A percentile compares a stretch with the other conserved stretches of the same genome.
Evolutionary conservation across 352 stramenopile genomes (phyloP).

Genomic region (Pythium brassicae): DNA sequence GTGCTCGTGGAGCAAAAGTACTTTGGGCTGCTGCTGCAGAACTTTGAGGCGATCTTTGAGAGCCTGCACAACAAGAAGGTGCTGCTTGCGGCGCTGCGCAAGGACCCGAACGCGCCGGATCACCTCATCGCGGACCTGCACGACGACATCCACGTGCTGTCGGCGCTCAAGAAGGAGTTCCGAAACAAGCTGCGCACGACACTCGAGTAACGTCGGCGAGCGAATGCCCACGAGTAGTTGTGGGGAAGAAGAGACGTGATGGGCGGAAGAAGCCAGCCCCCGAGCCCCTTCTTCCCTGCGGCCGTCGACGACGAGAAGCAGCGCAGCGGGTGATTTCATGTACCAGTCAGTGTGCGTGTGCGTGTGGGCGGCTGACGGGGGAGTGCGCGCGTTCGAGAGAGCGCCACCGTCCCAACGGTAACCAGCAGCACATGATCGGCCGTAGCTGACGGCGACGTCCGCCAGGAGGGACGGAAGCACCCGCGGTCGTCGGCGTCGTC

Average conservation of each 20-base stretch:
- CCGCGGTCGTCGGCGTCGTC: too few relatives aligned
- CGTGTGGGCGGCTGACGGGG: too few relatives aligned
- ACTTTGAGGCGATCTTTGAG: constrained; percentile 83
- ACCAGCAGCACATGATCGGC: too few relatives aligned
- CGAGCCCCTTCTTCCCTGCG: background rate
- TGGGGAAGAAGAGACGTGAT: too few relatives aligned
- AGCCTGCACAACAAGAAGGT: constrained; percentile 85
- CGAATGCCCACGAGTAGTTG: too few relatives aligned
- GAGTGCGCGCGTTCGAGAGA: too few relatives aligned
- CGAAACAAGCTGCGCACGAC: constrained; percentile 67
- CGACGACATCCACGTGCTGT: constrained; percentile 79
- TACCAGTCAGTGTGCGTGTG: too few relatives aligned
- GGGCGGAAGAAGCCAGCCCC: too few relatives aligned
- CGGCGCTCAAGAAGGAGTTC: constrained; percentile 74
- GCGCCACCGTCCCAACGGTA: too few relatives aligned
- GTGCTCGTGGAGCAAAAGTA: constrained; percentile 79
- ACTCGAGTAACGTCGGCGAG: constrained; percentile 42
- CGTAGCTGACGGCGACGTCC: too few relatives aligned
- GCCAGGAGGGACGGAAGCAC: too few relatives aligned
- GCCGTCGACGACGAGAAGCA: background rate
- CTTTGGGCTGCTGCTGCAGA: constrained; percentile 75
- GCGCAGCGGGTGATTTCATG: background rate
- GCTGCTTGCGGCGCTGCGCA: constrained; percentile 61
- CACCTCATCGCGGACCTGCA: constrained; percentile 73
- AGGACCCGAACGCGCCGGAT: constrained; percentile 60